These are phyloP conservation scores for Globisporangium heterothallicum DNA, from an alignment of 352 stramenopile genomes.

Conservation along the genomic window DNA sequence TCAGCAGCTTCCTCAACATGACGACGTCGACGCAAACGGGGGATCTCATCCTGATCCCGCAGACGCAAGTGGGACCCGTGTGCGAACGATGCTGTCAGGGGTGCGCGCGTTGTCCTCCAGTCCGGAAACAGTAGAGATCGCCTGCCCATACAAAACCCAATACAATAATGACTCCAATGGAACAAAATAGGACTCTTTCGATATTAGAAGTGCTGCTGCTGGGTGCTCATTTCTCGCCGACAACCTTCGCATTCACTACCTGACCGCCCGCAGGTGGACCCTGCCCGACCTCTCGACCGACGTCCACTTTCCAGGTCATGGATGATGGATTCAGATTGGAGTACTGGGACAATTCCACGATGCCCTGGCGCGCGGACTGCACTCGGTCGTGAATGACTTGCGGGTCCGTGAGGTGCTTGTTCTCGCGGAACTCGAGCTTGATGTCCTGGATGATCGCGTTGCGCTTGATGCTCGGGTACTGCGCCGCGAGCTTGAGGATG, in stretches of 20 bases:
- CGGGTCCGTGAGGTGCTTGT: slow-evolving; percentile 56
- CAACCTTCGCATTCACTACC: slow-evolving; percentile 38
- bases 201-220: background rate
- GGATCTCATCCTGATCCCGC: slow-evolving; percentile 67
- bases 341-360: slow-evolving; percentile 77
- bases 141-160: background rate
- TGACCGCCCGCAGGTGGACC: slow-evolving; percentile 12
- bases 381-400: slow-evolving; percentile 64
- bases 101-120: slow-evolving; percentile 36
- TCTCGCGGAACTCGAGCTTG: slow-evolving; percentile 80
- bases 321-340: slow-evolving; percentile 50
- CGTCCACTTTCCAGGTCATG: slow-evolving; percentile 66
- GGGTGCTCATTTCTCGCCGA: slow-evolving; percentile 18
- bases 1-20: slow-evolving; percentile 64
- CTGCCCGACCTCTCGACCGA: slow-evolving; percentile 45
- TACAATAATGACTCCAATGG: too few relatives aligned
- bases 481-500: slow-evolving; percentile 78
- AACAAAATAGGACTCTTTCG: background rate
- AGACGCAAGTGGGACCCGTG: slow-evolving; percentile 73
- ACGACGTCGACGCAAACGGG: slow-evolving; percentile 59
- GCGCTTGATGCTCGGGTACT: slow-evolving; percentile 83
- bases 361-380: slow-evolving; percentile 53
- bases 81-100: slow-evolving; percentile 65
- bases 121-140: slow-evolving; percentile 7
- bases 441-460: slow-evolving; percentile 78